A percentile compares a stretch with the other conserved stretches of the same genome.
These are phyloP conservation scores for Dujonia santamariae DNA, from an alignment of 1,139 yeast species.

Conservation along the genomic window DNA sequence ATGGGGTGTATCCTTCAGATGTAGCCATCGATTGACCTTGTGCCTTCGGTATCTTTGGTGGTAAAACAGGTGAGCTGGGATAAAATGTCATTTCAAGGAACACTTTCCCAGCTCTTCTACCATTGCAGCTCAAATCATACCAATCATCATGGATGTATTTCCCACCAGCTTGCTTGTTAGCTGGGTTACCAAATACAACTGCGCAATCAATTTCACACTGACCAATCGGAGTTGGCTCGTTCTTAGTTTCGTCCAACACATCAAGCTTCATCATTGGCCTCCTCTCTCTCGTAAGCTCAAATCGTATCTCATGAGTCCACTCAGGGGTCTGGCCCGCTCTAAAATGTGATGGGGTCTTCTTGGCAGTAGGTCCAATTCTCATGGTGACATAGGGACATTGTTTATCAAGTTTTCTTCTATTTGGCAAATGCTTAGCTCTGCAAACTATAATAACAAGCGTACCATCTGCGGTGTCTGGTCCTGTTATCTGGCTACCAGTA, in stretches of 20 bases:
- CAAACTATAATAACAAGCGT: conserved; percentile 45
- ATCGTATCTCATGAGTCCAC: conserved; percentile 79
- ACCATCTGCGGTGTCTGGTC: conserved; percentile 36
- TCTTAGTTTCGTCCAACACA: conserved; percentile 82
- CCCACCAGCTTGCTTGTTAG: conserved; percentile 56
- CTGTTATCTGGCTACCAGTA: too few relatives aligned
- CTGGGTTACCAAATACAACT: conserved; percentile 50
- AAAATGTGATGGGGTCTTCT: conserved; percentile 66
- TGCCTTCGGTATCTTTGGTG: conserved; percentile 31
- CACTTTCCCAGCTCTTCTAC: conserved; percentile 83
- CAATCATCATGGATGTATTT: conserved; percentile 76
- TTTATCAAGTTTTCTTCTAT: conserved; percentile 77
- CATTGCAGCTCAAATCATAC: conserved; percentile 68
- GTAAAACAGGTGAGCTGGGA: conserved; percentile 55
- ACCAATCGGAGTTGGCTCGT: conserved; percentile 84
- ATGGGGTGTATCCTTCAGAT: background rate
- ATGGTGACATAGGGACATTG: conserved; percentile 86
- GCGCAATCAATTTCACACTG: conserved; percentile 75
- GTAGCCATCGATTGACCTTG: background rate
- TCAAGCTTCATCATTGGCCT: conserved; percentile 65
- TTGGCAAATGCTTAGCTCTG: conserved; percentile 73
- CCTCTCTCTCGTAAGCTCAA: conserved; percentile 59
- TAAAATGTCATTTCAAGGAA: conserved; percentile 91
- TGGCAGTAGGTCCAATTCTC: conserved; percentile 76
- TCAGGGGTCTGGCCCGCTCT: conserved; percentile 91